These are phyloP conservation scores for Mycena vitilis DNA, from an alignment of 768 basidiomycete genomes.

Conservation along the genomic window DNA sequence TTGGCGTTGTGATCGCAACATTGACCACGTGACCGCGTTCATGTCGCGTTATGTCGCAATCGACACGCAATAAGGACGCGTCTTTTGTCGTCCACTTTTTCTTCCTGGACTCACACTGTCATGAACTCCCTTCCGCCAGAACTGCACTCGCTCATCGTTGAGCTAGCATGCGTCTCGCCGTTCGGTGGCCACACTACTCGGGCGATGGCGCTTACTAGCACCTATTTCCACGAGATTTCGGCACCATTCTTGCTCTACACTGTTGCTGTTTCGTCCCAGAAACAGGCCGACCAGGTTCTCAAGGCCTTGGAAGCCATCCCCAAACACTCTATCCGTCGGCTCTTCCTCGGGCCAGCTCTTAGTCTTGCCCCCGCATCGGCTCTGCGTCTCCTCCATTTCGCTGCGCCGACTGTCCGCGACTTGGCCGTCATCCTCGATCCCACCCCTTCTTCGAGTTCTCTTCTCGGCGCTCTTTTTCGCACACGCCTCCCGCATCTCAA, in stretches of 20 bases:
- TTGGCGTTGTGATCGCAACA: no score
- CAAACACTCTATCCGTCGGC: slow-evolving; percentile 4
- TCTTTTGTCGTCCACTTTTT: not conserved
- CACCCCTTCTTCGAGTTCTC: not conserved
- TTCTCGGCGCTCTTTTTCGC: slow-evolving; percentile 18
- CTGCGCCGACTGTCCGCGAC: slow-evolving; percentile 13
- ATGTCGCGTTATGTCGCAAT: slow-evolving; percentile 29
- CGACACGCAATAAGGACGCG: not conserved
- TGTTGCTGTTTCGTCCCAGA: slow-evolving; percentile 1
- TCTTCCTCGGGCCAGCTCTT: slow-evolving; percentile 10
- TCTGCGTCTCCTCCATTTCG: slow-evolving; percentile 4
- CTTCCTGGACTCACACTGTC: not conserved
- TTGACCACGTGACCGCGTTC: slow-evolving; percentile 22
- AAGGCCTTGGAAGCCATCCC: not conserved
- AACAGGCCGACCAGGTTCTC: not conserved
- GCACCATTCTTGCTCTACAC: slow-evolving; percentile 16
- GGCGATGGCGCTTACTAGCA: slow-evolving; percentile 11
- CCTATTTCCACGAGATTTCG: slow-evolving; percentile 17
- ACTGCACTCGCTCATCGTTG: slow-evolving; percentile 19
- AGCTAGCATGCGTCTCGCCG: slow-evolving; percentile 10
- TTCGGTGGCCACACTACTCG: slow-evolving; percentile 1
- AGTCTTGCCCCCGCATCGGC: not conserved
- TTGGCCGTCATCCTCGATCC: not conserved
- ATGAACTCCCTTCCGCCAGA: slow-evolving; percentile 24
- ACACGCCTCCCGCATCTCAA: slow-evolving; percentile 1